phyloP scores from a whole-genome alignment of 2,329 filamentous ascomycete genomes.

The Aspergillus novofumigatus region DNA sequence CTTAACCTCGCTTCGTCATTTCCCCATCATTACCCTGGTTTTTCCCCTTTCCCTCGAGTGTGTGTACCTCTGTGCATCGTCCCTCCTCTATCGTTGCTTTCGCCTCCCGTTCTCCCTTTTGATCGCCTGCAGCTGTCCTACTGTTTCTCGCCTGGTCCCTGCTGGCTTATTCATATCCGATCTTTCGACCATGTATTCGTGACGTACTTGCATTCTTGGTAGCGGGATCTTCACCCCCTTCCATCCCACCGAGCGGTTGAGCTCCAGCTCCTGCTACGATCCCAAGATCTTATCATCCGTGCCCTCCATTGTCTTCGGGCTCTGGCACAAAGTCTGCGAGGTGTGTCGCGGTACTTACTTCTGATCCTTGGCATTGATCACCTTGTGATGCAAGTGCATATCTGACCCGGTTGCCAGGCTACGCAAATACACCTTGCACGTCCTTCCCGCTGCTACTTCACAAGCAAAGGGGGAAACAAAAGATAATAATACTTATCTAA shows the following conservation, averaged over 20 bases:
- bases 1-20: neutral
- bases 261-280: conserved; percentile 6
- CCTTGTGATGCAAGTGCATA: conserved; percentile 7
- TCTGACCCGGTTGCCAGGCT: conserved; percentile 15
- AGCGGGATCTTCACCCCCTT: conserved; percentile 16
- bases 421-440: conserved; percentile 1
- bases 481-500: neutral
- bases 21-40: neutral
- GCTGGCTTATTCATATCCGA: neutral
- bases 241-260: conserved; percentile 14
- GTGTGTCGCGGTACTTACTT: conserved; percentile 7
- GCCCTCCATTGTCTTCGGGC: neutral
- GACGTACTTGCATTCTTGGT: conserved; percentile 25
- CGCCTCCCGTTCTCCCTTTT: neutral
- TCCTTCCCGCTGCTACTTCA: neutral
- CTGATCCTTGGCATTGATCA: conserved; percentile 1
- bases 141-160: neutral
- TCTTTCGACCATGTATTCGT: conserved; percentile 21
- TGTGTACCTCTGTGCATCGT: neutral
- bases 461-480: neutral
- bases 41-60: neutral
- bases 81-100: neutral
- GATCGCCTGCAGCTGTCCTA: neutral
- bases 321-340: conserved; percentile 11
- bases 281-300: conserved; percentile 9